phyloP scores from a whole-genome alignment of 2,329 filamentous ascomycete genomes.

The Ophiostoma pallidulum region DNA sequence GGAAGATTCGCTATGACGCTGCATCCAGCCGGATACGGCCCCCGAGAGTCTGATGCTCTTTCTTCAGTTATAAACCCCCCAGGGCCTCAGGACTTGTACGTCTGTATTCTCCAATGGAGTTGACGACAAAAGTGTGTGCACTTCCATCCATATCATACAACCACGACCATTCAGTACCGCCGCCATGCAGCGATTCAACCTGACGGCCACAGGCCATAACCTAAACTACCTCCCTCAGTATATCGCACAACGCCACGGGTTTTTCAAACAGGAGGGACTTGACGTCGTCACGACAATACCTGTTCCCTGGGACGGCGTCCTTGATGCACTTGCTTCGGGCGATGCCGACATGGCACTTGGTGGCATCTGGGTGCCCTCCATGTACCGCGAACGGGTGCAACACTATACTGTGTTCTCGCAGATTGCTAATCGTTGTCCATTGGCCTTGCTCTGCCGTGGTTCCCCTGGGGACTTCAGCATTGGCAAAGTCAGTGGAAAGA shows the following conservation, averaged over 20 bases:
- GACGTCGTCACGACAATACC: constrained; percentile 22
- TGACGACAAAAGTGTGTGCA: no score
- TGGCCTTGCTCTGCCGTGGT: constrained; percentile 8
- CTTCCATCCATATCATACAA: no score
- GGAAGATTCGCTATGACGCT: no score
- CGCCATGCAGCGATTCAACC: constrained; percentile 13
- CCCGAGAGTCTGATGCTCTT: no score
- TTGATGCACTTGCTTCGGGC: constrained; percentile 18
- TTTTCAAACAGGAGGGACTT: constrained; percentile 23
- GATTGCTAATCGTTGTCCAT: constrained; percentile 11
- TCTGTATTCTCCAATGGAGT: no score
- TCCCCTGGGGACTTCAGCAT: background rate
- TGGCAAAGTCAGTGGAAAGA: constrained; percentile 4
- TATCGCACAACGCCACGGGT: constrained; percentile 23
- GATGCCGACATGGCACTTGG: constrained; percentile 16
- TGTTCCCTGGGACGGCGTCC: constrained; percentile 21
- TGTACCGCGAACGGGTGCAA: constrained; percentile 10
- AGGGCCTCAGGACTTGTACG: no score
- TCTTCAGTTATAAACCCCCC: no score
- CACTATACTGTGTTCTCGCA: constrained; percentile 13
- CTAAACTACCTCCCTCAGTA: constrained; percentile 25
- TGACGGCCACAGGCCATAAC: constrained; percentile 22
- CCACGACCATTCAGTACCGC: no score
- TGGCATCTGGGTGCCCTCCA: constrained; percentile 14
- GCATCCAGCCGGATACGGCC: no score